These are phyloP conservation scores for Exophiala phaeomuriformis DNA, from an alignment of 2,329 filamentous ascomycete species.

Conservation along the genomic window DNA sequence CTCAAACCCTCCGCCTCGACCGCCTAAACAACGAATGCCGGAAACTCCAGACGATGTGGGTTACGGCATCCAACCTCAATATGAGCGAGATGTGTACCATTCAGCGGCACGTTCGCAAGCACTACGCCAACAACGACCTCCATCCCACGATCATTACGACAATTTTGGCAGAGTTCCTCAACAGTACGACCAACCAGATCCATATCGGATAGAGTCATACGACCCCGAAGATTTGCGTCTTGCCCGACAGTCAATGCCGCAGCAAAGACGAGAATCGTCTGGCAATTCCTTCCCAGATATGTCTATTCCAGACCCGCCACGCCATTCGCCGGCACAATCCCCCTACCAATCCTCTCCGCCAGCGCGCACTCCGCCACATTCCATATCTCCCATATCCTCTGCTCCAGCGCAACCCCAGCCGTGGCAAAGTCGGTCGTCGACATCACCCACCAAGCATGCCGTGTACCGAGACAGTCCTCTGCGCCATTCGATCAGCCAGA, in stretches of 20 bases:
- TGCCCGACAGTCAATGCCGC: constrained; percentile 44
- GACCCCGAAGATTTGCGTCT: constrained; percentile 43
- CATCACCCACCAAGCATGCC: constrained; percentile 25
- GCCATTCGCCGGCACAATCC: neutral
- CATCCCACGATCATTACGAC: constrained; percentile 7
- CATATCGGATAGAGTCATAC: constrained; percentile 3
- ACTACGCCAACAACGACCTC: constrained; percentile 7
- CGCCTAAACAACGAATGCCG: constrained; percentile 21
- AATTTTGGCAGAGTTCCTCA: neutral
- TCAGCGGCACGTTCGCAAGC: neutral
- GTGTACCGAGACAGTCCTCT: constrained; percentile 28
- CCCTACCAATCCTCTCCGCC: constrained; percentile 18
- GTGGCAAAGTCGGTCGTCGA: constrained; percentile 21
- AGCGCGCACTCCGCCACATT: constrained; percentile 4
- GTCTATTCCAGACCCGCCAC: constrained; percentile 6
- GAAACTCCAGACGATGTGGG: constrained; percentile 23
- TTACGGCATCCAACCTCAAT: constrained; percentile 13
- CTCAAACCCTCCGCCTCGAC: constrained; percentile 14
- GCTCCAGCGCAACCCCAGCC: constrained; percentile 4
- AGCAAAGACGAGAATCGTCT: constrained; percentile 30
- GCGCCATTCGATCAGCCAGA: constrained; percentile 27
- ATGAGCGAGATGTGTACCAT: constrained; percentile 15
- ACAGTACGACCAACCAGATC: neutral
- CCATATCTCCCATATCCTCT: constrained; percentile 3
- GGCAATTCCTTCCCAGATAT: neutral